phyloP scores from a whole-genome alignment of 805 yeast genomes.

The Sungouiozyma ichnusensis region DNA sequence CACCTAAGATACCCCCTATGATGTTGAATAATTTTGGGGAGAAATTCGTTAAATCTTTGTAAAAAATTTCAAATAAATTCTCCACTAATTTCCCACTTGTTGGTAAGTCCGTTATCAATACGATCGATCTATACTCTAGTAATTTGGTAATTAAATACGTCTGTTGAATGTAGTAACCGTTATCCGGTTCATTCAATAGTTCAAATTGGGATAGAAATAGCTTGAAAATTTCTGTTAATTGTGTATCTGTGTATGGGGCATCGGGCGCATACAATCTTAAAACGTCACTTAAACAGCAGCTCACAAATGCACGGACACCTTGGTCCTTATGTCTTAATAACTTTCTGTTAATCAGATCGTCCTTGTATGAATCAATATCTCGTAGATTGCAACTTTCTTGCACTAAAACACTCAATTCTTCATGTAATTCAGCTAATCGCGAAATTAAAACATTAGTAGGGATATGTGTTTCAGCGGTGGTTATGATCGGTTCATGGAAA shows the following conservation, averaged over 20 bases:
- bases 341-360: conserved; percentile 47
- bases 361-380: conserved; percentile 37
- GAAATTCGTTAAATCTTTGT: conserved; percentile 37
- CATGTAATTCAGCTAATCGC: conserved; percentile 48
- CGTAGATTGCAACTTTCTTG: conserved; percentile 46
- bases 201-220: conserved; percentile 55
- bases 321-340: conserved; percentile 48
- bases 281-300: conserved; percentile 69
- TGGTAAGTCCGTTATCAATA: conserved; percentile 65
- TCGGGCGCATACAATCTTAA: conserved; percentile 77
- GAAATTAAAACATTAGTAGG: conserved; percentile 50
- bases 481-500: conserved; percentile 31
- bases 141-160: conserved; percentile 55
- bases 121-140: conserved; percentile 66
- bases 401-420: conserved; percentile 51
- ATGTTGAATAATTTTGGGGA: conserved; percentile 48
- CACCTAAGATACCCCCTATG: conserved; percentile 62
- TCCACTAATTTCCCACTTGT: conserved; percentile 46
- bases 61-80: conserved; percentile 50
- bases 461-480: conserved; percentile 48
- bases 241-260: conserved; percentile 67
- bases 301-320: conserved; percentile 59
- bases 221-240: conserved; percentile 55
- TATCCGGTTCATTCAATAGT: conserved; percentile 42
- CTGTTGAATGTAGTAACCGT: conserved; percentile 53